A percentile compares a stretch with the other conserved stretches of the same genome.
Conservation (phyloP, 23 red algal species). For the Gracilaria vermiculophylla region DNA sequence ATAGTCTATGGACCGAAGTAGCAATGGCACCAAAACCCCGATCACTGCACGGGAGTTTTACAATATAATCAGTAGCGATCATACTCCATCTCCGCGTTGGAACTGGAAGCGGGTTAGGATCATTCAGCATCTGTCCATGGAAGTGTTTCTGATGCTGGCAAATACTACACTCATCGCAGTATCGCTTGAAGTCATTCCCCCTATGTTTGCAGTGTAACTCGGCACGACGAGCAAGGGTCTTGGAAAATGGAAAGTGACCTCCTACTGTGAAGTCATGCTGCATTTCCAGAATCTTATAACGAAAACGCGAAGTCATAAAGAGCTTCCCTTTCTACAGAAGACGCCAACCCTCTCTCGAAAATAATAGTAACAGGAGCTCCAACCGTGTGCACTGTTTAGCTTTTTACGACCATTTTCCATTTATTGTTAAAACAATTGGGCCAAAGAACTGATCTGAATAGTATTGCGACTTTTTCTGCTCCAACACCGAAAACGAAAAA, state of each 20-base stretch:
- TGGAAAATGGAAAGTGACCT: neutral
- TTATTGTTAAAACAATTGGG: neutral
- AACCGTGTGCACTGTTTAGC: neutral
- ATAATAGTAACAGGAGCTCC: neutral
- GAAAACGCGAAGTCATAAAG: neutral
- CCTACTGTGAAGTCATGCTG: neutral
- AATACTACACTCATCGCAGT: neutral
- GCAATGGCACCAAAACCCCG: neutral
- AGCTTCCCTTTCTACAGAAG: neutral
- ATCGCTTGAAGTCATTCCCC: neutral
- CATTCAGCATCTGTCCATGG: neutral
- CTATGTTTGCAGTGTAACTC: neutral
- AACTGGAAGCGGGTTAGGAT: neutral
- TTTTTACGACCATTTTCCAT: neutral
- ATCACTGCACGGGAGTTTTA: neutral
- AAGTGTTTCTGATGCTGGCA: neutral
- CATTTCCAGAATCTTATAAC: neutral
- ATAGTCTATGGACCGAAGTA: neutral
- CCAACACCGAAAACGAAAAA: neutral
- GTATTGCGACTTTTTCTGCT: neutral
- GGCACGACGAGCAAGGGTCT: neutral
- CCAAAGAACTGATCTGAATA: conserved; percentile 30
- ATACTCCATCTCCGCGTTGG: neutral
- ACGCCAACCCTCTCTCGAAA: neutral
- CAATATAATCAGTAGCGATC: neutral